These are phyloP conservation scores for Naegleria lovaniensis DNA, from an alignment of 208 protist genomes.

Conservation along the genomic window DNA sequence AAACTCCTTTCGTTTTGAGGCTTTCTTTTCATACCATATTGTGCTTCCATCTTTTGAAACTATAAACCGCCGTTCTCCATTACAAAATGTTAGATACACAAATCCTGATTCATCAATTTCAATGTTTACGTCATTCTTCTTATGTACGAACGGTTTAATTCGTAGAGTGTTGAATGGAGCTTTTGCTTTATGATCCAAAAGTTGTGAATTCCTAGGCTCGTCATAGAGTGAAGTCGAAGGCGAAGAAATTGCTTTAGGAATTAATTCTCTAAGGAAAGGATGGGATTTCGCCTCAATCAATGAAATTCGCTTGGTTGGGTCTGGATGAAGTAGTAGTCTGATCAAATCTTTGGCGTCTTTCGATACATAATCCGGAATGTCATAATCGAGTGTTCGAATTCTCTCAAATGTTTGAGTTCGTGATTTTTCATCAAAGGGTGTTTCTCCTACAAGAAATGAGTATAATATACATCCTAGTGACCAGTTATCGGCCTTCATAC, in stretches of 20 bases:
- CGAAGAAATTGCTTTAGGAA: neutral
- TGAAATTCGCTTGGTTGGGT: neutral
- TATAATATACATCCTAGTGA: slow-evolving; percentile 18
- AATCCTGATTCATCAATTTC: neutral
- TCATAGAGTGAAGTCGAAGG: too few species aligned
- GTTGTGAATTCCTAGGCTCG: neutral
- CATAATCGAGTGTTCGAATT: neutral
- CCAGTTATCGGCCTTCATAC: slow-evolving; percentile 15
- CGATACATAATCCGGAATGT: neutral
- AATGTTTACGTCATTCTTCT: neutral
- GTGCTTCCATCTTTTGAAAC: neutral
- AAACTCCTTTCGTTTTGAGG: neutral
- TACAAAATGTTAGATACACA: neutral
- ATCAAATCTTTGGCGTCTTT: slow-evolving; percentile 6
- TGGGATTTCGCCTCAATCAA: neutral
- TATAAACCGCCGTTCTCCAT: neutral
- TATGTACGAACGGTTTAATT: neutral
- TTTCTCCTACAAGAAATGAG: neutral
- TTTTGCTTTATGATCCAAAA: neutral
- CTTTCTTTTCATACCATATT: neutral
- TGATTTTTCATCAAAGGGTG: neutral
- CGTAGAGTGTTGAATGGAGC: neutral
- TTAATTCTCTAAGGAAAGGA: neutral
- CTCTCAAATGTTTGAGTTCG: neutral
- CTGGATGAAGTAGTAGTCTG: neutral